phyloP scores from a whole-genome alignment of 371 early-diverging fungal species.

The Mortierella sp. region DNA sequence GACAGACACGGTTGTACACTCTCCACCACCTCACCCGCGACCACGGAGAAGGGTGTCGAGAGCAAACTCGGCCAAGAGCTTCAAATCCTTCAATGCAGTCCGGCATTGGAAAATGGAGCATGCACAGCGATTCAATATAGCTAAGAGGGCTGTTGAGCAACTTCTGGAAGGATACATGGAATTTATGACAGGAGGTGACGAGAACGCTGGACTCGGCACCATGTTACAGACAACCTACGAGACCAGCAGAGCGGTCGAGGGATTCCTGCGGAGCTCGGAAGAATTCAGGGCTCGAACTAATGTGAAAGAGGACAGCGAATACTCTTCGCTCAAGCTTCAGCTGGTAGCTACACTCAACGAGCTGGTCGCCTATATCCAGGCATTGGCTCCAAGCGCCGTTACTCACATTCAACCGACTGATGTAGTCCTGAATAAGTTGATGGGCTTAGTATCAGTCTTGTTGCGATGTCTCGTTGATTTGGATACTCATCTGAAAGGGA shows the following conservation, averaged over 20 bases:
- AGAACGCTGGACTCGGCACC: not conserved
- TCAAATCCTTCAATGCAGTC: slow-evolving; percentile 49
- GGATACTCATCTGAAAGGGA: slow-evolving; percentile 9
- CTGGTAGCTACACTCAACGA: slow-evolving; percentile 18
- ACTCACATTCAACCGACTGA: not conserved
- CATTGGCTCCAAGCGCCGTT: slow-evolving; percentile 7
- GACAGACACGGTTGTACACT: not conserved
- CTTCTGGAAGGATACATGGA: slow-evolving; percentile 38
- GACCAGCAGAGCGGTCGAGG: slow-evolving; percentile 19
- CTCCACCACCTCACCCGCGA: too few species aligned
- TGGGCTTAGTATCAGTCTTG: slow-evolving; percentile 21
- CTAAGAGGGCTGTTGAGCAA: slow-evolving; percentile 26
- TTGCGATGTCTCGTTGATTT: slow-evolving; percentile 29
- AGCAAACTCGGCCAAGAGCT: slow-evolving; percentile 44
- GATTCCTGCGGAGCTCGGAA: slow-evolving; percentile 27
- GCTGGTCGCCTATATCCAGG: slow-evolving; percentile 23
- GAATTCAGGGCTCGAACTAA: slow-evolving; percentile 26
- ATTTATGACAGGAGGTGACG: slow-evolving; percentile 7
- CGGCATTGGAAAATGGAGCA: slow-evolving; percentile 41
- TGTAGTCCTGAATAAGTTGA: slow-evolving; percentile 13
- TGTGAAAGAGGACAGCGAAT: slow-evolving; percentile 29
- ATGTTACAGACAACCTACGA: slow-evolving; percentile 27
- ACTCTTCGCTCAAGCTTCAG: slow-evolving; percentile 11
- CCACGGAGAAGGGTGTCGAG: slow-evolving; percentile 30
- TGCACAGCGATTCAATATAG: slow-evolving; percentile 19